Evolutionary conservation across 2,329 filamentous ascomycete species (phyloP).

Genomic region (Blastomyces silverae): DNA sequence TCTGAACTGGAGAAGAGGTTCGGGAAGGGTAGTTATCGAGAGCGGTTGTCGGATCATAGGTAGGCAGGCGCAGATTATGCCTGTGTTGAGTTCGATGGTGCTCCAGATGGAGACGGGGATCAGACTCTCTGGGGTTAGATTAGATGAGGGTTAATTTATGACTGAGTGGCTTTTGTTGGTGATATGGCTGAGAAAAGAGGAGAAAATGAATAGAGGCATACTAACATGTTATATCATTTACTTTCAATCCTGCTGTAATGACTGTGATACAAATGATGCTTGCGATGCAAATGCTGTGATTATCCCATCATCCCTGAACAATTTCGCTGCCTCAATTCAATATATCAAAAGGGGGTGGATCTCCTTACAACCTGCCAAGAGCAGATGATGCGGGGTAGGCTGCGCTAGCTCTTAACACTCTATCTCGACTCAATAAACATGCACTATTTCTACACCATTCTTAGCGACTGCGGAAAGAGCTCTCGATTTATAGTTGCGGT

Average conservation of each 20-base stretch:
- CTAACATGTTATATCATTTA: neutral
- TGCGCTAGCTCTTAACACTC: no score
- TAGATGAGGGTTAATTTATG: neutral
- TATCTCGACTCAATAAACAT: no score
- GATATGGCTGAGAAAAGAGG: neutral
- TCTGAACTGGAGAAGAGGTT: neutral
- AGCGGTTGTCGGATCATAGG: slow-evolving; percentile 19
- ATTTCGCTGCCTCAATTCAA: neutral
- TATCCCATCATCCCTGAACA: neutral
- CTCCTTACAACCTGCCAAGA: slow-evolving; percentile 18
- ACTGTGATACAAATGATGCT: neutral
- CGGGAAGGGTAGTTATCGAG: neutral
- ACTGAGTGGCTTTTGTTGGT: neutral
- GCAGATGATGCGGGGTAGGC: no score
- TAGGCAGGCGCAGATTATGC: slow-evolving; percentile 36
- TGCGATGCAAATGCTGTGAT: neutral
- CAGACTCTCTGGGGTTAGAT: neutral
- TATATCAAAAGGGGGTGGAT: neutral
- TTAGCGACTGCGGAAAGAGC: no score
- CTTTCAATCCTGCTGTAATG: neutral
- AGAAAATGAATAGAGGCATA: neutral
- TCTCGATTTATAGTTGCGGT: no score
- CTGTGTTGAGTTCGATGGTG: slow-evolving; percentile 31
- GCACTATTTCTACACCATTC: no score
- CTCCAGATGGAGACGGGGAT: slow-evolving; percentile 26